phyloP scores from a whole-genome alignment of 805 yeast species.

The Candida alai region DNA sequence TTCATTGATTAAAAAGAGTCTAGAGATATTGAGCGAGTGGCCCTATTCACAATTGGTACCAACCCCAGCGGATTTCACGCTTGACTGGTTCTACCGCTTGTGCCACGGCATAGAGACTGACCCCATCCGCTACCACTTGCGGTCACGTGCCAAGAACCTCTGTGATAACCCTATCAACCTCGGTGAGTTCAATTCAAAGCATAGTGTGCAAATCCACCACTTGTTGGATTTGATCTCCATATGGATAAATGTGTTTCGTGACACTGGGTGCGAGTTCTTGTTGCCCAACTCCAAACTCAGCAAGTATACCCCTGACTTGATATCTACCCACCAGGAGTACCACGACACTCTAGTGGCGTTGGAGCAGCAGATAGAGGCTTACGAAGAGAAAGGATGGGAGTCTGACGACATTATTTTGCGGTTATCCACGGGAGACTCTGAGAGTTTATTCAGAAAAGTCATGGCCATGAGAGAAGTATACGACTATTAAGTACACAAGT shows the following conservation, averaged over 20 bases:
- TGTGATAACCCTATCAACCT: slow-evolving; percentile 32
- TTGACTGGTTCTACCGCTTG: slow-evolving; percentile 32
- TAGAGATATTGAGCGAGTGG: slow-evolving; percentile 32
- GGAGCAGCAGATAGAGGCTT: slow-evolving; percentile 24
- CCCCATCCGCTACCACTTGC: slow-evolving; percentile 47
- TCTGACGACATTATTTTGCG: slow-evolving; percentile 36
- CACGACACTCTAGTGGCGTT: slow-evolving; percentile 18
- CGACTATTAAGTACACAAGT: too few relatives aligned
- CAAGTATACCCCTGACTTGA: slow-evolving; percentile 22
- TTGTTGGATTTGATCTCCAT: slow-evolving; percentile 27
- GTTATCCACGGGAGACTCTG: slow-evolving; percentile 13
- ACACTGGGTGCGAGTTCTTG: slow-evolving; percentile 29
- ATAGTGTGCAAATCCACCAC: slow-evolving; percentile 15
- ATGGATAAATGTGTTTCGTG: slow-evolving; percentile 25
- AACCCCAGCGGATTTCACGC: slow-evolving; percentile 20
- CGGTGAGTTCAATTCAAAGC: slow-evolving; percentile 24
- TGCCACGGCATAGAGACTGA: slow-evolving; percentile 45
- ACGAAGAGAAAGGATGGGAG: slow-evolving; percentile 38
- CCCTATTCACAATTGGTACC: slow-evolving; percentile 37
- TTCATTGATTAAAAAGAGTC: slow-evolving; percentile 36
- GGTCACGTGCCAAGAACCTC: slow-evolving; percentile 34
- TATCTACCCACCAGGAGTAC: slow-evolving; percentile 17
- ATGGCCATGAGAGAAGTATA: too few relatives aligned
- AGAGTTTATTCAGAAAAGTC: too few relatives aligned
- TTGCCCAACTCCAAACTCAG: slow-evolving; percentile 38